A percentile compares a stretch with the other conserved stretches of the same genome.
phyloP scores from a whole-genome alignment of 208 protist species.

The Wallacemonas sp. region DNA sequence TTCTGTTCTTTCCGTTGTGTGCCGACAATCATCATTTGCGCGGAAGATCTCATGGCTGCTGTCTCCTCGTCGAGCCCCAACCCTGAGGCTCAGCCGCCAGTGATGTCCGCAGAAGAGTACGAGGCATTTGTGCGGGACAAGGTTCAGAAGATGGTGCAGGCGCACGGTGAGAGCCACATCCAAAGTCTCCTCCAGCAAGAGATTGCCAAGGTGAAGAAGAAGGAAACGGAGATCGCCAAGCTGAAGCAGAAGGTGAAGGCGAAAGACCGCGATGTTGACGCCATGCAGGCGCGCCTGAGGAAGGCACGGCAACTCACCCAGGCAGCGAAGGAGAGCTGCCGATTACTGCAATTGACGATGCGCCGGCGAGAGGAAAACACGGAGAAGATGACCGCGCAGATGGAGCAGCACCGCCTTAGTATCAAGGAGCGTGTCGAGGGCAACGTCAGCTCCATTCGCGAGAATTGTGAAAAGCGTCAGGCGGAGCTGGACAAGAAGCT shows the following conservation, averaged over 20 bases:
- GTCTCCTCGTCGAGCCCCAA: neutral
- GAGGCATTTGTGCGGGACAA: conserved; percentile 35
- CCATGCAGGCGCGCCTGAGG: conserved; percentile 24
- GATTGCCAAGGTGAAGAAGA: conserved; percentile 68
- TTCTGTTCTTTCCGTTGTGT: neutral
- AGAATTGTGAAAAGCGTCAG: conserved; percentile 41
- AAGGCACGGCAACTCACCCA: conserved; percentile 28
- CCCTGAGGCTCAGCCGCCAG: conserved; percentile 12
- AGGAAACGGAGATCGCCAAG: conserved; percentile 60
- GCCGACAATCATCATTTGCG: neutral
- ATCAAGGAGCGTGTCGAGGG: conserved; percentile 41
- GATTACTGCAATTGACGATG: conserved; percentile 47
- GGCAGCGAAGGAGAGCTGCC: conserved; percentile 45
- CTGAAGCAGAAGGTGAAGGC: conserved; percentile 50
- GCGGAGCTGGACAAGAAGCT: conserved; percentile 32
- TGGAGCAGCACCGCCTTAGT: conserved; percentile 50
- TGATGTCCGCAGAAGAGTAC: conserved; percentile 22
- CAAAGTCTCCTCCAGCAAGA: conserved; percentile 68
- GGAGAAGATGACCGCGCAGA: conserved; percentile 46
- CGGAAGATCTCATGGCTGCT: conserved; percentile 1
- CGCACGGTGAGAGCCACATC: conserved; percentile 57
- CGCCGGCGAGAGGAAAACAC: conserved; percentile 48
- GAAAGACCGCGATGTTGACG: conserved; percentile 35
- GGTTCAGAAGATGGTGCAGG: conserved; percentile 40
- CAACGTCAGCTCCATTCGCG: conserved; percentile 48